Evolutionary conservation across 2,329 filamentous ascomycete genomes (phyloP).

Genomic region (Epichloe brachyelytri): DNA sequence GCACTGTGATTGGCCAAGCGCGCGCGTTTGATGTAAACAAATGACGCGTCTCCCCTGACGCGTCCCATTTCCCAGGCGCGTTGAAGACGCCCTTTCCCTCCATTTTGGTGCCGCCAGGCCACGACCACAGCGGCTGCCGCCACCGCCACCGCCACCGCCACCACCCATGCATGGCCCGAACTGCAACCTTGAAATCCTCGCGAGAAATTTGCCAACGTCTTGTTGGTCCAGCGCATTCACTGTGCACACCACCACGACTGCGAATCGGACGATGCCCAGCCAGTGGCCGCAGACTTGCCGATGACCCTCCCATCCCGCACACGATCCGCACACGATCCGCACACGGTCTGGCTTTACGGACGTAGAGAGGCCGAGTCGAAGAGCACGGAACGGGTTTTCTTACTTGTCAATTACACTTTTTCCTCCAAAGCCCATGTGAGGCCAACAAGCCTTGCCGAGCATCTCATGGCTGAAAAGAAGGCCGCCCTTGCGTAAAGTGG

Average conservation of each 20-base stretch:
- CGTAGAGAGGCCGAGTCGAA: too few relatives aligned
- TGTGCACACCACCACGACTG: background rate
- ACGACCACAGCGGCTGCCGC: background rate
- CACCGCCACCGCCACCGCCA: background rate
- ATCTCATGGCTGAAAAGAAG: background rate
- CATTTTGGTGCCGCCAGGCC: background rate
- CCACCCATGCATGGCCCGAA: background rate
- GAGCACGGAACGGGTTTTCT: too few relatives aligned
- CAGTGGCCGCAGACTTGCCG: background rate
- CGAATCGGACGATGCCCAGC: background rate
- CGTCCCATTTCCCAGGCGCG: background rate
- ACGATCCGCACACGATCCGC: background rate
- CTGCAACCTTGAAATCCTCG: background rate
- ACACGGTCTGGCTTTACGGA: too few relatives aligned
- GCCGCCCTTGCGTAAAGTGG: constrained; percentile 2
- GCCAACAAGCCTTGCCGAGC: too few relatives aligned
- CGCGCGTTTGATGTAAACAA: constrained; percentile 5
- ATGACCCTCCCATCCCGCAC: constrained; percentile 1
- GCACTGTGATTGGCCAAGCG: background rate
- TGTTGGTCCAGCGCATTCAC: constrained; percentile 2
- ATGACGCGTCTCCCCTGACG: constrained; percentile 4
- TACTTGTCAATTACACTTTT: too few relatives aligned
- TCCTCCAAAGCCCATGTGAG: too few relatives aligned
- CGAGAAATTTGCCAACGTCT: background rate
- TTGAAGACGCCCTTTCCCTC: background rate